A percentile compares a stretch with the other conserved stretches of the same genome.
These are phyloP conservation scores for Graphiopsis chlorocephala DNA, from an alignment of 2,329 filamentous ascomycete species.

Conservation along the genomic window DNA sequence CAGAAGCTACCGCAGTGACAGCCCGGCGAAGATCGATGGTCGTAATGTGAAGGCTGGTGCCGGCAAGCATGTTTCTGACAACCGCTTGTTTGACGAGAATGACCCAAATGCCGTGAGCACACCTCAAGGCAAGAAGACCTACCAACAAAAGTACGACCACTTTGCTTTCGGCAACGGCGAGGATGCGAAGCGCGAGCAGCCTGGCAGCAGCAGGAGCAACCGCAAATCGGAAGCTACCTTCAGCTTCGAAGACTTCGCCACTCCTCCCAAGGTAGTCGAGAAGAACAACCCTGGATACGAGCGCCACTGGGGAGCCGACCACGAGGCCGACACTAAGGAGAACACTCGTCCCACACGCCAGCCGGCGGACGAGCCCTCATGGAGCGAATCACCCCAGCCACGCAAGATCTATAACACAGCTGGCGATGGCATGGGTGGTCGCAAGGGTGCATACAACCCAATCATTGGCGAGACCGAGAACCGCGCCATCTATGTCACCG, in stretches of 20 bases:
- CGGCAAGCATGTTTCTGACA: conserved; percentile 50
- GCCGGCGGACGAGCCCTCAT: background rate
- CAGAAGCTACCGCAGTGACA: conserved; percentile 29
- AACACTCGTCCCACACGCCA: conserved; percentile 5
- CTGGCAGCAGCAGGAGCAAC: conserved; percentile 31
- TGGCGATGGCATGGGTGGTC: conserved; percentile 61
- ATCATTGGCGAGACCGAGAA: conserved; percentile 2
- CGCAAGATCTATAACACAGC: conserved; percentile 35
- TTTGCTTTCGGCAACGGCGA: conserved; percentile 74
- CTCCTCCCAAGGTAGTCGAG: conserved; percentile 70
- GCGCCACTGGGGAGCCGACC: conserved; percentile 73
- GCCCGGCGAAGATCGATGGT: conserved; percentile 36
- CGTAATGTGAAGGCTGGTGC: conserved; percentile 48
- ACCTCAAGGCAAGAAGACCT: conserved; percentile 55
- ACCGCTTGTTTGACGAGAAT: conserved; percentile 57
- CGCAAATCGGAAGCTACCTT: conserved; percentile 67
- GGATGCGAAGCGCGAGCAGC: conserved; percentile 30
- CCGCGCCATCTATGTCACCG: conserved; percentile 38
- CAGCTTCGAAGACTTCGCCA: conserved; percentile 84
- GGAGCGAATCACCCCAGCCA: conserved; percentile 48
- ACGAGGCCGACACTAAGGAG: conserved; percentile 54
- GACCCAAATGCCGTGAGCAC: conserved; percentile 43
- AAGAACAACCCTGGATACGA: conserved; percentile 67
- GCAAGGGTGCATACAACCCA: conserved; percentile 35
- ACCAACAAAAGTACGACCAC: conserved; percentile 79